Evolutionary conservation across 2,329 filamentous ascomycete genomes (phyloP).

Genomic region (Ophiostoma montium): DNA sequence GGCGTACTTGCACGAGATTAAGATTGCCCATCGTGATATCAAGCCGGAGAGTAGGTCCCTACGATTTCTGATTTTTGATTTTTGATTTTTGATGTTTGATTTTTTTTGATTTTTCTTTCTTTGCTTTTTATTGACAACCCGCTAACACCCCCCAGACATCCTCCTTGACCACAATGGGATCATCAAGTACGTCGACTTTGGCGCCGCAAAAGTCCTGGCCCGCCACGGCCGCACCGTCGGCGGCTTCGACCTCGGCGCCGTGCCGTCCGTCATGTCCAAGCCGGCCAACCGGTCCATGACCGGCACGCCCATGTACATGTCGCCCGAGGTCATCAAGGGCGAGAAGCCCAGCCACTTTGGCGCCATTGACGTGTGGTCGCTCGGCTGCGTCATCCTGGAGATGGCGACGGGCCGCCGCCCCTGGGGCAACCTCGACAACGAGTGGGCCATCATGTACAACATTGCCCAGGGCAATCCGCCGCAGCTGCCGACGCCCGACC

Average conservation of each 20-base stretch:
- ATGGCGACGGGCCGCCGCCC: constrained; percentile 92
- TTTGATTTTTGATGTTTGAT: background rate
- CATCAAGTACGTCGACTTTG: constrained; percentile 98
- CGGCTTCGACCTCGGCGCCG: constrained; percentile 16
- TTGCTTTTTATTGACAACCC: background rate
- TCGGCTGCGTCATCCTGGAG: constrained; percentile 91
- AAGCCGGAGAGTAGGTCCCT: constrained; percentile 82
- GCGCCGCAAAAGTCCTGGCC: constrained; percentile 91
- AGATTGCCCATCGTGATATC: constrained; percentile 92
- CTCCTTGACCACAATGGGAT: constrained; percentile 94
- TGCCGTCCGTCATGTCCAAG: constrained; percentile 31
- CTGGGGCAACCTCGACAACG: constrained; percentile 93
- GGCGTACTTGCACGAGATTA: constrained; percentile 80
- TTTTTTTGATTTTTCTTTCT: background rate
- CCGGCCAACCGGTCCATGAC: constrained; percentile 78
- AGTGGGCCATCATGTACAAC: constrained; percentile 99
- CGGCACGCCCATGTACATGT: constrained; percentile 99
- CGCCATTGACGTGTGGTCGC: constrained; percentile 87
- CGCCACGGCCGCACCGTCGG: constrained; percentile 73
- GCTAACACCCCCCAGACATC: constrained; percentile 55
- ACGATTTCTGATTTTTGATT: no score
- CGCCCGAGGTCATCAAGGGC: constrained; percentile 93
- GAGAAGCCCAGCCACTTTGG: constrained; percentile 68
- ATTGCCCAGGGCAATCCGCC: constrained; percentile 94
- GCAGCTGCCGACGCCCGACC: constrained; percentile 65